phyloP scores from a whole-genome alignment of 805 yeast species.

The Hanseniaspora lachancei region DNA sequence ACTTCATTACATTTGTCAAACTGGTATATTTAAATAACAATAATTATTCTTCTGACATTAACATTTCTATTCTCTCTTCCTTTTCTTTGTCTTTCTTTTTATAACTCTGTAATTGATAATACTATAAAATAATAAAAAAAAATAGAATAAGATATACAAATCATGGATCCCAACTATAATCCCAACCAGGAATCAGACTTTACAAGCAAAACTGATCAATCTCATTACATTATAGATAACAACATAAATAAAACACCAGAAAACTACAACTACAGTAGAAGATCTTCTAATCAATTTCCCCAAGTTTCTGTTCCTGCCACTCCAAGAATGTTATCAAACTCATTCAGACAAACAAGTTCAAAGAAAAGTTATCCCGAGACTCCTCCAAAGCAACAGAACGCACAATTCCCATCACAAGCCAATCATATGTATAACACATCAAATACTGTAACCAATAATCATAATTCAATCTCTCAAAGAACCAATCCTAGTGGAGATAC shows the following conservation, averaged over 20 bases:
- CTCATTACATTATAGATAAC: not conserved
- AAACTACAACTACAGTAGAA: not conserved
- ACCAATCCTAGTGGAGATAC: slow-evolving; percentile 10
- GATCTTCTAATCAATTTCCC: slow-evolving; percentile 1
- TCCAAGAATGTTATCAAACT: slow-evolving; percentile 46
- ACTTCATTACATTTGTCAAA: too few relatives aligned
- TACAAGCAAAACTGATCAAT: not conserved
- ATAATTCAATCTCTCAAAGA: slow-evolving; percentile 17
- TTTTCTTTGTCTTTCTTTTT: not conserved
- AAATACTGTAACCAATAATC: not conserved
- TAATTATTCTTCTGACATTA: too few relatives aligned
- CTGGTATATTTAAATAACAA: too few relatives aligned
- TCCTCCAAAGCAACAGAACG: slow-evolving; percentile 11
- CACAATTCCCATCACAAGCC: not conserved
- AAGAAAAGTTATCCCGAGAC: slow-evolving; percentile 2
- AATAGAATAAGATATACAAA: not conserved
- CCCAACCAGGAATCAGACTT: not conserved
- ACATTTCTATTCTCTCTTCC: not conserved
- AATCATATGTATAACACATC: slow-evolving; percentile 1
- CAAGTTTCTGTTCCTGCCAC: slow-evolving; percentile 43
- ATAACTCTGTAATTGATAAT: not conserved
- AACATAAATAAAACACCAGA: slow-evolving; percentile 7
- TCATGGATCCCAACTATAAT: not conserved
- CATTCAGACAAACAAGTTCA: not conserved
- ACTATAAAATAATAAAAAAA: not conserved